These are phyloP conservation scores for Cerrena zonata DNA, from an alignment of 1,284 basidiomycete species.

Conservation along the genomic window DNA sequence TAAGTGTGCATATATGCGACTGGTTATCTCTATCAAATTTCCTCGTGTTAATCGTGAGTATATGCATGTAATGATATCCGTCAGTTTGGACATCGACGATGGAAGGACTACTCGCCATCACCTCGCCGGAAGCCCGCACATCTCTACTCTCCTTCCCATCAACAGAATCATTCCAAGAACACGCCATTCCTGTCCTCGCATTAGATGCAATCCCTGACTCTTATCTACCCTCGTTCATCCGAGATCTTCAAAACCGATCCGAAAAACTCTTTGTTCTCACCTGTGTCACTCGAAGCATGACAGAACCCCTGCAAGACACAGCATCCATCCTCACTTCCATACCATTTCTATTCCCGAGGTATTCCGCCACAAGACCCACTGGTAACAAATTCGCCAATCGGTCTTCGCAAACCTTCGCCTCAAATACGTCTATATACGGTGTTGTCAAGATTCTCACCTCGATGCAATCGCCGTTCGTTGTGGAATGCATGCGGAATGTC, in stretches of 20 bases:
- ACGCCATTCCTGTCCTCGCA: background rate
- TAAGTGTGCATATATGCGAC: slow-evolving; percentile 9
- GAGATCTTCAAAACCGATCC: slow-evolving; percentile 19
- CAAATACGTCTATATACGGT: slow-evolving; percentile 23
- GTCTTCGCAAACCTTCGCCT: too few species aligned
- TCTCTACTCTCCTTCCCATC: too few species aligned
- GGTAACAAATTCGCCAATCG: slow-evolving; percentile 13
- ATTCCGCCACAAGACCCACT: slow-evolving; percentile 5
- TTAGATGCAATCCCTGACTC: slow-evolving; percentile 10
- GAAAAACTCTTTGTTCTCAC: slow-evolving; percentile 24
- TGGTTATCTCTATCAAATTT: background rate
- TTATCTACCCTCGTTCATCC: slow-evolving; percentile 13
- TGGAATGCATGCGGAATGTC: slow-evolving; percentile 37
- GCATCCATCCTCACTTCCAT: slow-evolving; percentile 27
- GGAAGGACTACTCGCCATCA: background rate
- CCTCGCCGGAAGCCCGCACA: too few species aligned
- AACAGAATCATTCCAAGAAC: too few species aligned
- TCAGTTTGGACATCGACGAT: slow-evolving; percentile 1
- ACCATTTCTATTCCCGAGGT: slow-evolving; percentile 22
- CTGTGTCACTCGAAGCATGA: slow-evolving; percentile 28
- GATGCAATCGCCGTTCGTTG: slow-evolving; percentile 18
- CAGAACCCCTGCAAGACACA: slow-evolving; percentile 20
- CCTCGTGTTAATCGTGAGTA: background rate
- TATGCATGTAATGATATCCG: background rate
- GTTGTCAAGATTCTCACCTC: slow-evolving; percentile 28